Base-by-base conservation (phyloP, 2,329 filamentous ascomycete species). In the Massarina eburnea region DNA sequence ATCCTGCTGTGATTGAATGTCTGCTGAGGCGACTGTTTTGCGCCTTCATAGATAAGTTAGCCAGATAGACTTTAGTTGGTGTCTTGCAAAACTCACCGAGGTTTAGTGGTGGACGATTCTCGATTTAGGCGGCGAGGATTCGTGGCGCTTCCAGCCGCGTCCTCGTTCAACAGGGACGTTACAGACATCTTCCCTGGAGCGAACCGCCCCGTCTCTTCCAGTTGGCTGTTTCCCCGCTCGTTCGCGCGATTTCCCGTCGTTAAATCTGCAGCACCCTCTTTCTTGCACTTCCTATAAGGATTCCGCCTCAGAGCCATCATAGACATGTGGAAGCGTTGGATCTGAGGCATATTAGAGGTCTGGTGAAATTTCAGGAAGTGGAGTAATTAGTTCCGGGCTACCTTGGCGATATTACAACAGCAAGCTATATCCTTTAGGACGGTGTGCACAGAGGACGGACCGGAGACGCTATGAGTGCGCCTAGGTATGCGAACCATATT, bases 291-390 rank as follows among this genome's bases (percentile, higher is more conserved):
- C 40, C 58, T 53, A 43, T 52, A 52, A 19, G 58, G 59, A 44
- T 59, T 61, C 41, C 58, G 50, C 32, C 58, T 59, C 32, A 62
- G 42, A 40, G 52, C 58, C 61, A 64, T 65, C 42, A 59, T 51
- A 22, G 53, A 48, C 45, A 49, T 42, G 47, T 59, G 51, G 45
- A 59, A 62, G 49, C 52, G 52, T 33, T 59, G 52, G 47, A 58
- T 55, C 54, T 62, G 49, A 20, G 21, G 18, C 36, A 19, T 29
- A 42, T 41, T 39, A 51, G 45, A 49, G 54, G 34, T 54, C 6
- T 26, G 24, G n/a, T 40, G 37, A 57, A 43, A 51, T 51, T 52
- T 43, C 46, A 50, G 48, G 46, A 54, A 37, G 36, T 51, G 41
- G 48, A 54, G 50, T 2, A 26, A 49, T 54, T 52, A 47, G 41